Evolutionary conservation across 176 grass and related monocot species (phyloP).

Genomic region (Dactylis glomerata): DNA sequence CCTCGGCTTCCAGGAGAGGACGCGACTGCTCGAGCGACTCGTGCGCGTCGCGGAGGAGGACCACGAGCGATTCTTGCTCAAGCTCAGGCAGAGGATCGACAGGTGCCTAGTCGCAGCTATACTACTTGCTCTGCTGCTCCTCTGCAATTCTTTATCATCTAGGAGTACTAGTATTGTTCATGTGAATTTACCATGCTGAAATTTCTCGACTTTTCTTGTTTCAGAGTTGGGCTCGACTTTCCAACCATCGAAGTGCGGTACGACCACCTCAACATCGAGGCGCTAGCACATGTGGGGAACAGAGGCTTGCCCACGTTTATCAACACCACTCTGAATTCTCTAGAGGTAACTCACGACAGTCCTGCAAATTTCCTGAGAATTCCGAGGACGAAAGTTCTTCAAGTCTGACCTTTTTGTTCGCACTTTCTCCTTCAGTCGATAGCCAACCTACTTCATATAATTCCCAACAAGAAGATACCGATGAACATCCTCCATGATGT

Average conservation of each 20-base stretch:
- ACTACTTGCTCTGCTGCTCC: neutral
- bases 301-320: slow-evolving; percentile 58
- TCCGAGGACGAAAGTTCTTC: neutral
- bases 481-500: slow-evolving; percentile 57
- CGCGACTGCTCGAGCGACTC: slow-evolving; percentile 44
- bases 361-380: neutral
- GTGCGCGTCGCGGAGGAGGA: slow-evolving; percentile 59
- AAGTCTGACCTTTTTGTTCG: neutral
- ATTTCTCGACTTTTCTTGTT: neutral
- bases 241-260: slow-evolving; percentile 57
- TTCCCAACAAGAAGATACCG: slow-evolving; percentile 51
- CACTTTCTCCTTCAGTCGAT: slow-evolving; percentile 21
- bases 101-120: neutral
- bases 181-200: neutral
- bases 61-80: slow-evolving; percentile 61
- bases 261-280: slow-evolving; percentile 55
- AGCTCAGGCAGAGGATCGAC: slow-evolving; percentile 49
- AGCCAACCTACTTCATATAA: slow-evolving; percentile 35
- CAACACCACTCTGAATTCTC: slow-evolving; percentile 46
- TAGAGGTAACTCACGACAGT: slow-evolving; percentile 33
- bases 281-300: slow-evolving; percentile 44
- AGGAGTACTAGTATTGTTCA: neutral
- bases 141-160: neutral
- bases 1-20: slow-evolving; percentile 42
- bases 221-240: slow-evolving; percentile 57